These are phyloP conservation scores for Handroanthus guayacan DNA, from an alignment of 257 asterid genomes.

Conservation along the genomic window DNA sequence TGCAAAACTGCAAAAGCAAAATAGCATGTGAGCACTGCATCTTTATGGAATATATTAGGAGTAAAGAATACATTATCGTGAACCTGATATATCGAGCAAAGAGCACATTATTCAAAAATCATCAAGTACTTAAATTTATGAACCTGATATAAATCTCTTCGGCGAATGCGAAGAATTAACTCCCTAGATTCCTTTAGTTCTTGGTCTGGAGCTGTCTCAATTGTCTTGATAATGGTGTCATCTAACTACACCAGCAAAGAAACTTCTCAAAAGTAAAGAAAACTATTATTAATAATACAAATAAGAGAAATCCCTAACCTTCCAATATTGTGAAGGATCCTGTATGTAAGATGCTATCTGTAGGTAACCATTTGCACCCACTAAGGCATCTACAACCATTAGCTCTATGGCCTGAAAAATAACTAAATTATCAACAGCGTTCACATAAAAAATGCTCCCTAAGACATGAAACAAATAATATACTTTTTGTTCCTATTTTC, in stretches of 20 bases:
- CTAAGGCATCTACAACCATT: constrained; percentile 89
- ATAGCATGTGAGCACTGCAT: constrained; percentile 26
- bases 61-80: not conserved
- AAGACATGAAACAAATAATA: constrained; percentile 3
- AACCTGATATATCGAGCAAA: not conserved
- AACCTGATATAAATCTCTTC: constrained; percentile 92
- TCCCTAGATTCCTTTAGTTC: constrained; percentile 87
- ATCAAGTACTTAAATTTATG: not conserved
- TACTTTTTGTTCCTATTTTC: constrained; percentile 2
- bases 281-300: constrained; percentile 26
- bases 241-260: constrained; percentile 66
- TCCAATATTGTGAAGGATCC: constrained; percentile 92
- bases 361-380: constrained; percentile 77
- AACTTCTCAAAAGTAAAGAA: constrained; percentile 31
- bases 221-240: constrained; percentile 83
- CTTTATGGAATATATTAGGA: constrained; percentile 18
- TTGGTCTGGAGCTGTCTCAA: constrained; percentile 80
- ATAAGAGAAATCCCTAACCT: constrained; percentile 57
- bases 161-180: constrained; percentile 81
- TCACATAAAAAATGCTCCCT: not conserved
- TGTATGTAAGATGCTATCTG: constrained; percentile 78
- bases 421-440: not conserved
- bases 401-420: constrained; percentile 81
- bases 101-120: not conserved
- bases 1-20: constrained; percentile 75